Base-by-base conservation (phyloP, 805 yeast species). In the Barnettozyma salicaria region DNA sequence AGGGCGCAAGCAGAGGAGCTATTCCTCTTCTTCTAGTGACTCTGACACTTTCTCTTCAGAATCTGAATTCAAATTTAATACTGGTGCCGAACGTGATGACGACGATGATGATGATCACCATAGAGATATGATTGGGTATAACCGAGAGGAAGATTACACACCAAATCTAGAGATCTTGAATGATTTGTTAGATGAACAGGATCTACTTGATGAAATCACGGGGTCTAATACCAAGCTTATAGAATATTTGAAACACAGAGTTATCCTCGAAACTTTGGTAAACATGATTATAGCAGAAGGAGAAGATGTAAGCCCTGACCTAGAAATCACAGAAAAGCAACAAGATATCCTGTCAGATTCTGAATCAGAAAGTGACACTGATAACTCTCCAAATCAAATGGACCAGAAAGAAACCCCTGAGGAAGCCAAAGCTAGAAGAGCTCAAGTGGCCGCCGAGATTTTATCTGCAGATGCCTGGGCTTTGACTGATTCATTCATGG, bases 401-500 rank as follows among this genome's bases (percentile, higher is more conserved):
- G 31, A 32, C n/a, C 14, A 22, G 4, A 33, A 26, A 19, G 69
- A 65, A 39, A 59, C 60, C 5, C 62, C 61, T 22, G 62, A 63
- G 30, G 64, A 62, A 34, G 60, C 47, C 3, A 66, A 60, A 30
- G 42, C 57, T 2, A 56, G 70, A 49, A 55, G 74, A 43, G 78
- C 87, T 2, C 79, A 78, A 39, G 70, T 81, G 49, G 88, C 96
- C 6, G 86, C 96, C 2, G 97, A 92, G 56, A 80, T 92, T 29
- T 66, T 92, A 32, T 76, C 90, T 27, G 86, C 92, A 4, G 97
- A 90, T 54, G 89, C 88, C 7, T 90, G 97, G 96, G 82, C 94
- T 3, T 67, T 92, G 26, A 83, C 96, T 2, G 95, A 89, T 48
- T 79, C 95, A 1, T 80, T 92, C 38, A 79, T 90, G 80, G 89